Evolutionary conservation across 1,139 yeast species (phyloP), one percentile per base, ranked within the genome.

Genomic region (Magnusiomyces ingens): DNA sequence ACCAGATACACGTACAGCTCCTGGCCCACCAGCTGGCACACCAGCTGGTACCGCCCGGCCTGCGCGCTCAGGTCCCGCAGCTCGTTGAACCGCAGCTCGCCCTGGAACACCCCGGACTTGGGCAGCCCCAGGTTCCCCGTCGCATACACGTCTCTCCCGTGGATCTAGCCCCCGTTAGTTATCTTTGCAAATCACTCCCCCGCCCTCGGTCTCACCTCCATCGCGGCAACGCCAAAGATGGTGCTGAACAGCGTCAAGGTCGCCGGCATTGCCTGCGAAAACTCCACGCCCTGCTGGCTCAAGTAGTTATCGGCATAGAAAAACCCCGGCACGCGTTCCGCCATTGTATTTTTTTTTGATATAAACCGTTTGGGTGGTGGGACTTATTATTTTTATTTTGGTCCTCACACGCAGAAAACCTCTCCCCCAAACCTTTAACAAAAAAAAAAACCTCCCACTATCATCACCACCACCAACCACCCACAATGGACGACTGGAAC

Each of bases 401-500:
- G 15, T n/a, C n/a, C n/a, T n/a, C n/a, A n/a, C n/a, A n/a, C n/a
- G n/a, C n/a, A n/a, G n/a, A n/a, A 41, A 41, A 41, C 22, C n/a
- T n/a, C n/a, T n/a, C n/a, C n/a, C n/a, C 32, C 32, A 26, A 26
- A 32, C 45, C n/a, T 17, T 26, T 13, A 45, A 49, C 3, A 3
- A 40, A 35, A 50, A 50, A 38, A 38, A 17, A 26, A 46, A 44
- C 52, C 37, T 52, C 43, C 43, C 15, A 29, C 22, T 26, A 8
- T 4, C n/a, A 40, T n/a, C 26, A 44, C 53, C 48, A 50, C 43
- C 21, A 75, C n/a, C n/a, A n/a, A n/a, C n/a, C n/a, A n/a, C n/a
- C n/a, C n/a, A n/a, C n/a, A n/a, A n/a, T 75, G 79, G 79, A 75
- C 54, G 75, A 76, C 53, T 75, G 79, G 79, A 68, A 66, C 59